Conservation (phyloP, 345 rosid species). For the Rhodomyrtus tomentosa region DNA sequence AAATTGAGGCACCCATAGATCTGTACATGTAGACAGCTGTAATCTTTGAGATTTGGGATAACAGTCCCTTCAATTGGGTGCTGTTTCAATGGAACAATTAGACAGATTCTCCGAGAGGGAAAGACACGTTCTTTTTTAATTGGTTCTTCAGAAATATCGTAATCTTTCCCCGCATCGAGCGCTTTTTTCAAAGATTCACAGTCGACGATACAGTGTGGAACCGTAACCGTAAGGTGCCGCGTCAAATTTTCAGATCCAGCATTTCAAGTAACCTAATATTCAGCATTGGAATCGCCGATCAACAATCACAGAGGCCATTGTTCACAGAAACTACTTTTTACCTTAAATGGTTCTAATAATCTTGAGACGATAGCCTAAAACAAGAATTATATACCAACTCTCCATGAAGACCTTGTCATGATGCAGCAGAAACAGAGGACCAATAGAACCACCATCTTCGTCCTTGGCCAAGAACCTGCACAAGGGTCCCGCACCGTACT, state of each 20-base stretch:
- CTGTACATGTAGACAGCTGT: neutral
- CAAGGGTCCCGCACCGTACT: constrained; percentile 24
- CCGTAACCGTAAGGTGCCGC: neutral
- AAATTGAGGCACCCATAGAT: neutral
- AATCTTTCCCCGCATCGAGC: neutral
- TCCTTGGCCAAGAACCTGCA: constrained; percentile 29
- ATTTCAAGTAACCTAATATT: neutral
- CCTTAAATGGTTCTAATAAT: neutral
- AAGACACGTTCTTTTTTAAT: neutral
- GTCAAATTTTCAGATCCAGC: neutral
- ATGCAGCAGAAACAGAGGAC: constrained; percentile 24
- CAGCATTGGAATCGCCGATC: neutral
- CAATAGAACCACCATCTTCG: constrained; percentile 22
- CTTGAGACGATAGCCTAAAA: neutral
- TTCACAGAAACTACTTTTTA: neutral
- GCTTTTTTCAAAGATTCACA: neutral
- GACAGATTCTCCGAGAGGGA: too few species aligned
- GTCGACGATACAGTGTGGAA: neutral
- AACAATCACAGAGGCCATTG: neutral
- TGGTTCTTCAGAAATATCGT: neutral
- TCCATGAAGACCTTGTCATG: constrained; percentile 28
- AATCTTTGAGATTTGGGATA: neutral
- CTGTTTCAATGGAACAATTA: neutral
- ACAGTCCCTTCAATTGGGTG: neutral
- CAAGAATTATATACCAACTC: constrained; percentile 16